Percentiles rank a stretch among this genome's conserved stretches.
These are phyloP conservation scores for Tricholoma sp. DNA, from an alignment of 768 basidiomycete species.

Conservation along the genomic window DNA sequence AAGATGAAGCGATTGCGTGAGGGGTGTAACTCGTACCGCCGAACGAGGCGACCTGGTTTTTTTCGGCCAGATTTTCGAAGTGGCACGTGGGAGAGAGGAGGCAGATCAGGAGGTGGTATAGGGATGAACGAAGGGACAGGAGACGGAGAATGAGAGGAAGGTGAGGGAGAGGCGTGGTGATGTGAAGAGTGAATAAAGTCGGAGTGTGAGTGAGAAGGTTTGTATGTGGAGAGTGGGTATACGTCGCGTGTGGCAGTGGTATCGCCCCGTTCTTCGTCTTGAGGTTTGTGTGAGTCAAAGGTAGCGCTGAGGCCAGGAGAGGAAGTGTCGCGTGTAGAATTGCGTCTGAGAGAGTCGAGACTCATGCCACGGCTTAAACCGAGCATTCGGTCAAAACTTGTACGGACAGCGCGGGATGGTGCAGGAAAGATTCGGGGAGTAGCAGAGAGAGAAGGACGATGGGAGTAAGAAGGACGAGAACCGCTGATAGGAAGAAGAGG, in stretches of 20 bases:
- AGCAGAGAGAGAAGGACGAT: conserved; percentile 19
- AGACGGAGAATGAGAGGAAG: conserved; percentile 15
- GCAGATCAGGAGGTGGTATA: conserved; percentile 9
- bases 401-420: conserved; percentile 38
- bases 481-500: conserved; percentile 61
- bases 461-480: conserved; percentile 9
- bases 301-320: background rate
- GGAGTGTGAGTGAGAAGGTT: conserved; percentile 27
- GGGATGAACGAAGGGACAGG: conserved; percentile 14
- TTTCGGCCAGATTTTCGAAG: conserved; percentile 22
- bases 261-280: conserved; percentile 29
- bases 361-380: conserved; percentile 46
- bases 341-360: conserved; percentile 43
- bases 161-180: conserved; percentile 8
- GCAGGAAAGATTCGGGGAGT: conserved; percentile 17
- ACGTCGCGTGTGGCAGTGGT: background rate
- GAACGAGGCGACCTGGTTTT: conserved; percentile 32
- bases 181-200: conserved; percentile 21
- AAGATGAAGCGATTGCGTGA: conserved; percentile 77
- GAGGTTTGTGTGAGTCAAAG: conserved; percentile 7
- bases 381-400: conserved; percentile 57
- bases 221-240: conserved; percentile 1
- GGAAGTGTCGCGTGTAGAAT: conserved; percentile 2
- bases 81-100: conserved; percentile 32
- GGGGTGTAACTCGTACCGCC: conserved; percentile 60